These are phyloP conservation scores for Leucocoprinus leucothites DNA, from an alignment of 768 basidiomycete genomes.

Conservation along the genomic window DNA sequence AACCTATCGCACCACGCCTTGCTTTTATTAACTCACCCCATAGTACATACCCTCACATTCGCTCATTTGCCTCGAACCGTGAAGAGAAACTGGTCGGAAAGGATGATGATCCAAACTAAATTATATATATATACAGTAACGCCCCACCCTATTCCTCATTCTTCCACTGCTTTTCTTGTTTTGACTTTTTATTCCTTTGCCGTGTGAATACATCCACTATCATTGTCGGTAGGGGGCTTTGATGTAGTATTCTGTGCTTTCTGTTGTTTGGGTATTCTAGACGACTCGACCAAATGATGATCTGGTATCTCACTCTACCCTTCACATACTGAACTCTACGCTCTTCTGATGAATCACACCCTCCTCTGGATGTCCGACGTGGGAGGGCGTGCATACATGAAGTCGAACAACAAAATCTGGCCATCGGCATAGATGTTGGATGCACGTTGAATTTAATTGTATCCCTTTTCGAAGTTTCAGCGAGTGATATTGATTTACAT, in stretches of 20 bases:
- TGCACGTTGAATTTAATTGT: too few species aligned
- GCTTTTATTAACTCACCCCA: not conserved
- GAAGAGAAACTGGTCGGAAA: not conserved
- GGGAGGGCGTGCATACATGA: too few species aligned
- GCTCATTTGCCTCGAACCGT: not conserved
- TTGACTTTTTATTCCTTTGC: not conserved
- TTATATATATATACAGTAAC: slow-evolving; percentile 8
- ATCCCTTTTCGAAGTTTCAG: too few species aligned
- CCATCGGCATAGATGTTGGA: too few species aligned
- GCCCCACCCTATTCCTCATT: too few species aligned
- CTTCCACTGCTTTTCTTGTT: not conserved
- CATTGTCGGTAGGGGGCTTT: not conserved
- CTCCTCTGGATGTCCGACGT: too few species aligned
- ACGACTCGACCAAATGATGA: not conserved
- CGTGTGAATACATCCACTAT: not conserved
- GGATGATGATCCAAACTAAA: not conserved
- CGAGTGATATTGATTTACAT: too few species aligned
- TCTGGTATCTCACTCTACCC: not conserved
- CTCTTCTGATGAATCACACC: too few species aligned
- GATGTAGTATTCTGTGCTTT: not conserved
- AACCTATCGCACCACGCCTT: too few species aligned
- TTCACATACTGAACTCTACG: too few species aligned
- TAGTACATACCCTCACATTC: not conserved
- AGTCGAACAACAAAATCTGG: too few species aligned
- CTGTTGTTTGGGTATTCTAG: not conserved